A percentile compares a stretch with the other conserved stretches of the same genome.
Conservation (phyloP, 139 green algal species). For the Medakamo hakoo region DNA sequence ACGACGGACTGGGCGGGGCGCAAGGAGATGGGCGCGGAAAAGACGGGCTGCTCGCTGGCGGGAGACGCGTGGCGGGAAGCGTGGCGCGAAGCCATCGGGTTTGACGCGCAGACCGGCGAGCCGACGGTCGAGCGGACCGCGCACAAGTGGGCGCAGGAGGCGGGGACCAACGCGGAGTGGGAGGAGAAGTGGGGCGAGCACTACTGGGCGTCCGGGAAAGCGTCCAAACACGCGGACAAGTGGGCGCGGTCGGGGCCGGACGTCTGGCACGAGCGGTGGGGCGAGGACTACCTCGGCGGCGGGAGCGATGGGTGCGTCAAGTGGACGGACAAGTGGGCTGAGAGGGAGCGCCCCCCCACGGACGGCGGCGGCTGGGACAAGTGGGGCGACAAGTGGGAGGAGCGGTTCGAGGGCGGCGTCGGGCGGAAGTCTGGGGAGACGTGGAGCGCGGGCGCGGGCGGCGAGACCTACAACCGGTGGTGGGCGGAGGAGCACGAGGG, state of each 20-base stretch:
- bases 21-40: slow-evolving; percentile 63
- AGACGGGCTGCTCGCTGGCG: slow-evolving; percentile 31
- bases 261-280: slow-evolving; percentile 81
- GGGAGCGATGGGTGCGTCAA: slow-evolving; percentile 45
- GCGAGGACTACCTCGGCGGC: slow-evolving; percentile 53
- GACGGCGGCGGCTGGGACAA: slow-evolving; percentile 30
- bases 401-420: slow-evolving; percentile 51
- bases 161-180: slow-evolving; percentile 39
- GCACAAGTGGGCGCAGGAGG: slow-evolving; percentile 57
- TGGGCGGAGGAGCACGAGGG: slow-evolving; percentile 70
- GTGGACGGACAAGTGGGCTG: slow-evolving; percentile 71
- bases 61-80: slow-evolving; percentile 59
- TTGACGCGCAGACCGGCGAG: slow-evolving; percentile 30
- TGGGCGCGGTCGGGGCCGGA: slow-evolving; percentile 52
- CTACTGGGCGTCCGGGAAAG: slow-evolving; percentile 33
- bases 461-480: slow-evolving; percentile 45
- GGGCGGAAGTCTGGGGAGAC: slow-evolving; percentile 52
- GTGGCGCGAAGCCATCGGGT: slow-evolving; percentile 54
- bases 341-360: slow-evolving; percentile 40
- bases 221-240: slow-evolving; percentile 75
- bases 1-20: slow-evolving; percentile 54
- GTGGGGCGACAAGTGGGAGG: slow-evolving; percentile 82
- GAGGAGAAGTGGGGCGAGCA: slow-evolving; percentile 79
- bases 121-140: slow-evolving; percentile 50
- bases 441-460: slow-evolving; percentile 27